Base-by-base conservation (phyloP, 495 filamentous ascomycete genomes). In the Tricharina praecox region DNA sequence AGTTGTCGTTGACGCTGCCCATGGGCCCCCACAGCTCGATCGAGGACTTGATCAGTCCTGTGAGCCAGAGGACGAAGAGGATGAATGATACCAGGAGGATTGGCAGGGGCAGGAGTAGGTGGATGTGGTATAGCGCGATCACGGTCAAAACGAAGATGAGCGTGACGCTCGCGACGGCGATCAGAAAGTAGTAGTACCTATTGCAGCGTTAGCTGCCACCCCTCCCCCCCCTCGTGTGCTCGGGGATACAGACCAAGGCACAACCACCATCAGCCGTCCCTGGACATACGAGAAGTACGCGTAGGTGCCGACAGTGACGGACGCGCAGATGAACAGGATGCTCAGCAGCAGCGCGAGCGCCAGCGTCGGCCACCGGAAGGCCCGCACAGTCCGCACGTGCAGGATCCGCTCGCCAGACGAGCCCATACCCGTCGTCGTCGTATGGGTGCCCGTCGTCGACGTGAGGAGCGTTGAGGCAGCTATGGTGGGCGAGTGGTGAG, bases 171-270 rank as follows among this genome's bases (percentile, higher is more conserved):
- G 72, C 70, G 46, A 76, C 72, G 24, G 78, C 77, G 30, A 95
- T 79, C 72, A 81, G 84, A 74, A 82, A 99, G 35, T 92, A 81
- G 64, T 95, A 86, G 61, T 95, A 81, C 90, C 90, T 93, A 58
- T 16, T 19, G 36, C 30, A 41, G n/a, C n/a, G 20, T 40, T 39
- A 52, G 36, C 45, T 45, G 50, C 34, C 41, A 23, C n/a, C n/a
- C 16, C 41, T 43, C 13, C 9, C 16, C 15, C 33, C 8, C 21
- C 9, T 30, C 13, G 32, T 42, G 20, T 53, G 28, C 42, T 1
- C 23, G n/a, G 13, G 19, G 9, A 26, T 9, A 68, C 76, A 51
- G 65, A 95, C 90, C 90, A 97, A 54, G 90, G 90, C 36, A 81
- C 74, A 11, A 74, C 71, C 18, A 90, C 64, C 23, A 70, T 51